A percentile compares a stretch with the other conserved stretches of the same genome.
These are phyloP conservation scores for Saccharomycopsis phalli DNA, from an alignment of 1,139 yeast species.

Conservation along the genomic window DNA sequence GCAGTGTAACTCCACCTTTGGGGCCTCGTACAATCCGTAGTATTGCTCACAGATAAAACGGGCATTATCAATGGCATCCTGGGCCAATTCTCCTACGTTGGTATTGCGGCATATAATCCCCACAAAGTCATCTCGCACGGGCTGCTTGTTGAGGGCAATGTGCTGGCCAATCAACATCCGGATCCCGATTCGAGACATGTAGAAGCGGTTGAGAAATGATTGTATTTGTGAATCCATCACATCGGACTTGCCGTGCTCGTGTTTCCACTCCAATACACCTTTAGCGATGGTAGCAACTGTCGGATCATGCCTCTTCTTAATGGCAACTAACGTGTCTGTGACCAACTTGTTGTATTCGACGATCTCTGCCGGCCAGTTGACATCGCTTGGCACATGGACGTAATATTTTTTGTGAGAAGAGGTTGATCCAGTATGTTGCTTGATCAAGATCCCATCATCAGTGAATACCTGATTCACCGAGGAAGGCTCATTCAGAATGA, in stretches of 20 bases:
- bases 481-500: conserved; percentile 8
- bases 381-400: conserved; percentile 44
- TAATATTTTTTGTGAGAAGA: conserved; percentile 40
- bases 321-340: conserved; percentile 55
- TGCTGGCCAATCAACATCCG: conserved; percentile 88
- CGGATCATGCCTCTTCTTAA: conserved; percentile 83
- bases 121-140: conserved; percentile 54
- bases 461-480: neutral
- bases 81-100: conserved; percentile 69
- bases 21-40: conserved; percentile 76
- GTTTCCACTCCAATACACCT: conserved; percentile 87
- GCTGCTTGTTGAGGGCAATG: conserved; percentile 67
- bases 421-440: conserved; percentile 10
- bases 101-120: conserved; percentile 82
- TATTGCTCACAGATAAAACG: conserved; percentile 82
- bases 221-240: conserved; percentile 59
- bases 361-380: conserved; percentile 68
- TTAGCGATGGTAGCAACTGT: conserved; percentile 91
- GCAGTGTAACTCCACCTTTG: conserved; percentile 67
- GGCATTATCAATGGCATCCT: conserved; percentile 82
- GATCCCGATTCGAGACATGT: conserved; percentile 81
- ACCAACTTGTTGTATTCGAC: conserved; percentile 62
- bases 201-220: conserved; percentile 70
- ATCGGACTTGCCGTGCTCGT: conserved; percentile 12
- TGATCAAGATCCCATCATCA: conserved; percentile 47